phyloP scores from a whole-genome alignment of 129 eudicot genomes.

The Helianthus annuus region HanXRQr2.0-SUNRISE NC_035448.2:175177933-175178432 shows the following conservation, averaged over 20 bases:
- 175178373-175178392: too few relatives aligned
- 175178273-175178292: background rate
- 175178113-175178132: conserved; percentile 1
- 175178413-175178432: too few relatives aligned
- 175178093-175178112: conserved; percentile 43
- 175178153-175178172: background rate
- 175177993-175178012: background rate
- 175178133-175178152: background rate
- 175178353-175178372: too few relatives aligned
- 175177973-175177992: background rate
- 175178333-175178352: too few relatives aligned
- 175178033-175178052: conserved; percentile 99
- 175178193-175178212: conserved; percentile 3
- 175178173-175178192: background rate
- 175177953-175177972: conserved; percentile 1
- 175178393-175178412: too few relatives aligned
- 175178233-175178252: background rate
- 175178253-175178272: background rate
- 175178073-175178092: conserved; percentile 92
- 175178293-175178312: conserved; percentile 3
- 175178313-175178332: too few relatives aligned
- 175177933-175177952: conserved; percentile 9
- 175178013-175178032: conserved; percentile 59
- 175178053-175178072: conserved; percentile 96
- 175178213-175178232: background rate